Base-by-base conservation (phyloP, 352 stramenopile genomes). In the Phytopythium montanum region DNA sequence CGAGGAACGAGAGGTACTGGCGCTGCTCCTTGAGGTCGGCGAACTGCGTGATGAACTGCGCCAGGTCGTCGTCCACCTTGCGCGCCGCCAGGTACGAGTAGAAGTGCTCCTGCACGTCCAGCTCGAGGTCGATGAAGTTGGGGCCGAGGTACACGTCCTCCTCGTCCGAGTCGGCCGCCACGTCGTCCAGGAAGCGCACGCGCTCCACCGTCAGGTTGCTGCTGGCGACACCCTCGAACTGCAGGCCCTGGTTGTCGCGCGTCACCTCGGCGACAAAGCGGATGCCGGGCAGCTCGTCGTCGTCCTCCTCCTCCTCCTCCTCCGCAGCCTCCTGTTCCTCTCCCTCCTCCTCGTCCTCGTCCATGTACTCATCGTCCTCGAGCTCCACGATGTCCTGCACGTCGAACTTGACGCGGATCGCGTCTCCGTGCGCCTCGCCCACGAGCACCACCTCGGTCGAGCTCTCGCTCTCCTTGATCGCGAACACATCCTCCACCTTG, bases 11-110 rank as follows among this genome's bases (percentile, higher is more conserved):
- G 57, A 92, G 61, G 62, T 92, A 94, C 70, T 94, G 81, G 70
- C 82, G 80, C 68, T 94, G 85, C 72, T 94, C 82, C 70, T 94
- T 94, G 41, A 92, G 66, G 65, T 94, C 85, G 34, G 82, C 76
- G 60, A 81, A 94, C 68, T 92, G 76, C 60, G 78, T 83, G 61
- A 94, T 92, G 64, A 94, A 92, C 71, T 88, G 75, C n/a, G 82
- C 82, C 46, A 94, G 62, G 29, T 90, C 79, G 72, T 94, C 83
- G 70, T 94, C 81, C 50, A 94, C 81, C 68, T 90, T 76, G 64
- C 77, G 82, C 29, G 86, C 77, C 18, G 77, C 76, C 49, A 94
- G 64, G 72, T 92, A 94, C 52, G 72, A 60, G 77, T 91, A 90
- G 55, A 94, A 80, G 50, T 84, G 68, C 65, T 92, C 79, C 68